Percentiles rank a stretch among this genome's conserved stretches.
Evolutionary conservation across 768 basidiomycete species (phyloP).

Genomic region (Naematelia encephala): DNA sequence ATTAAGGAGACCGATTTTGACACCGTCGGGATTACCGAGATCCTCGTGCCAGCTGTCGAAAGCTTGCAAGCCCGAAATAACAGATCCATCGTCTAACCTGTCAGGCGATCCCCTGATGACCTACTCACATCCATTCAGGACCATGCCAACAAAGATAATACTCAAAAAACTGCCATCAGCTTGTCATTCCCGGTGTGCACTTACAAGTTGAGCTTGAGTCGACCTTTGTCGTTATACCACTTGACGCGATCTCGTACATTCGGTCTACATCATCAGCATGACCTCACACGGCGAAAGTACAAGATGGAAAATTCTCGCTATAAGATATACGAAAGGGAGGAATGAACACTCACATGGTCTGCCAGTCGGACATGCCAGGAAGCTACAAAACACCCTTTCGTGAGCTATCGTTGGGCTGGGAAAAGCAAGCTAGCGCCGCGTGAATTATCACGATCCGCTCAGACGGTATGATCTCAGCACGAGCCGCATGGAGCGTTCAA

Average conservation of each 20-base stretch:
- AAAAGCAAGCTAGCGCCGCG: slow-evolving; percentile 51
- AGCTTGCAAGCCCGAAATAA: slow-evolving; percentile 50
- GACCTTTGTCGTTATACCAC: slow-evolving; percentile 50
- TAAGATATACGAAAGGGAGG: too few species aligned
- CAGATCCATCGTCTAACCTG: slow-evolving; percentile 46
- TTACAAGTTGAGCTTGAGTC: slow-evolving; percentile 52
- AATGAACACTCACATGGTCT: slow-evolving; percentile 34
- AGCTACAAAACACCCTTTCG: slow-evolving; percentile 15
- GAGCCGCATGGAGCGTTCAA: background rate
- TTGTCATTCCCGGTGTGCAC: slow-evolving; percentile 6
- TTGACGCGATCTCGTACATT: slow-evolving; percentile 47
- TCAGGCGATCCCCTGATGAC: background rate
- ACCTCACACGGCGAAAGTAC: too few species aligned
- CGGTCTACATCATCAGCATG: slow-evolving; percentile 34
- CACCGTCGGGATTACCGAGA: slow-evolving; percentile 43
- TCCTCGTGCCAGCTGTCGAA: slow-evolving; percentile 50
- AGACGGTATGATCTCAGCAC: slow-evolving; percentile 53
- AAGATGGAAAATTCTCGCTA: too few species aligned
- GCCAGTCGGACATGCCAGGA: slow-evolving; percentile 28
- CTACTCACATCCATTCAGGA: slow-evolving; percentile 50
- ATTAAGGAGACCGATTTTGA: slow-evolving; percentile 49
- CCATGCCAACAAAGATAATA: slow-evolving; percentile 51
- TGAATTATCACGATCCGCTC: slow-evolving; percentile 52
- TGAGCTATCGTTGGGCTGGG: slow-evolving; percentile 30
- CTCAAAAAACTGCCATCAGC: slow-evolving; percentile 44